Base-by-base conservation (phyloP, 2,329 filamentous ascomycete genomes). In the Xenosphaeropsis pyriputrescens region DNA sequence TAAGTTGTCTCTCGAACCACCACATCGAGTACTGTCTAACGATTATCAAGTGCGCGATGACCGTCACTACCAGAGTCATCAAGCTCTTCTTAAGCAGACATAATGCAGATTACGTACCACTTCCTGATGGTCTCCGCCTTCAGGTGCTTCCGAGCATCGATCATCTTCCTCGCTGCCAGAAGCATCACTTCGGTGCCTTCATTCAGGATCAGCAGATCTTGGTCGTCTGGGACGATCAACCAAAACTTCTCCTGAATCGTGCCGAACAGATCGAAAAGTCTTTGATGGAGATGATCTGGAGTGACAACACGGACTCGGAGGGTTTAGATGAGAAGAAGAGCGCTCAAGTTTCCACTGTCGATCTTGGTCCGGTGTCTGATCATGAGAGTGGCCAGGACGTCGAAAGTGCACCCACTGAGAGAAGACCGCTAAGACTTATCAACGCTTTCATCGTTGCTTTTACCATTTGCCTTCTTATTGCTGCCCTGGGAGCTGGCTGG, bases 101-200 rank as follows among this genome's bases (percentile, higher is more conserved):
- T 35, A 64, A 60, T 34, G 45, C 60, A 16, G 59, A 69, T 13
- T 75, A 68, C 45, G 70, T 81, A 8, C 72, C 76, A 8, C 58
- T 81, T 13, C 55, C 64, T 13, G 61, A 68, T 38, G 72, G 70
- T 3, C 62, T 78, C 14, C 68, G 69, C 18, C 56, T 81, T 6
- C 77, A 82, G 49, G 69, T 81, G 4, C 58, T 81, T 16, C 67
- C 67, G 2, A 67, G 65, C 35, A 66, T 79, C 40, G 58, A 61
- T 2, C 64, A 70, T 35, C 59, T 82, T 4, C 68, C 71, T 1
- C 56, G 61, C 17, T 78, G 72, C 46, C 67, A 76, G 50, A 75
- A 76, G 51, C 72, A 77, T 54, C 73, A 78, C 43, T 77, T 75
- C 48, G 73, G 70, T n/a, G 73, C 74, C 7, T 78, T 78, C 50